A percentile compares a stretch with the other conserved stretches of the same genome.
Conservation (phyloP, 768 basidiomycete genomes). For the Lactarius vividus region DNA sequence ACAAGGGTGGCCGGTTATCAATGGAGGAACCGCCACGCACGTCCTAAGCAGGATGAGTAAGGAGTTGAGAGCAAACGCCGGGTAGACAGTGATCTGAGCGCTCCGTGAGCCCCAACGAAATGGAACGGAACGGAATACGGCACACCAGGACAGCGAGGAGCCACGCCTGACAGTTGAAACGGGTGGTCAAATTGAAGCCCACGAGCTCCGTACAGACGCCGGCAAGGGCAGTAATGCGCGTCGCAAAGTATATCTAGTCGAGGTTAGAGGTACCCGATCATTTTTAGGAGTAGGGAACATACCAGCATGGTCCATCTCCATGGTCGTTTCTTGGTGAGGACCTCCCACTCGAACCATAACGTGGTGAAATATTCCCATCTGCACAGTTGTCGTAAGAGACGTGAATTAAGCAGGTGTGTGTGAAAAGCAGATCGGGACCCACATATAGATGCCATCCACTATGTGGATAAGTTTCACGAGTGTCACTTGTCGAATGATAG, state of each 20-base stretch:
- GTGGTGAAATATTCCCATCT: slow-evolving; percentile 8
- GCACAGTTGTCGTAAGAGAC: neutral
- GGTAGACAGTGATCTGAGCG: neutral
- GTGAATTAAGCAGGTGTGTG: neutral
- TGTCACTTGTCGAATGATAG: neutral
- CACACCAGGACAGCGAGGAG: neutral
- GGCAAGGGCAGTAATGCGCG: neutral
- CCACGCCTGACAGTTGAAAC: slow-evolving; percentile 2
- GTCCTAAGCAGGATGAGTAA: slow-evolving; percentile 10
- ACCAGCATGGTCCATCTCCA: slow-evolving; percentile 1
- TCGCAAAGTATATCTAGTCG: neutral
- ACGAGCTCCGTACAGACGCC: neutral
- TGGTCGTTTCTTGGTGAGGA: neutral
- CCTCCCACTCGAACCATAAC: slow-evolving; percentile 4
- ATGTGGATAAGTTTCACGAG: slow-evolving; percentile 2
- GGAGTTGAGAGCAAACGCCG: neutral
- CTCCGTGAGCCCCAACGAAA: neutral
- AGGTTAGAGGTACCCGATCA: neutral
- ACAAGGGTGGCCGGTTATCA: neutral
- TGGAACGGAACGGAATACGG: too few species aligned
- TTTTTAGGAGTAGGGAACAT: neutral
- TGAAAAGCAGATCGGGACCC: neutral
- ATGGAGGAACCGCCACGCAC: neutral
- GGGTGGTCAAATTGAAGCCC: slow-evolving; percentile 1
- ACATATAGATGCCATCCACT: slow-evolving; percentile 7